Percentiles rank a stretch among this genome's conserved stretches.
Evolutionary conservation across 441 rosid genomes (phyloP).

Genomic region (Populus tomentosa): DNA sequence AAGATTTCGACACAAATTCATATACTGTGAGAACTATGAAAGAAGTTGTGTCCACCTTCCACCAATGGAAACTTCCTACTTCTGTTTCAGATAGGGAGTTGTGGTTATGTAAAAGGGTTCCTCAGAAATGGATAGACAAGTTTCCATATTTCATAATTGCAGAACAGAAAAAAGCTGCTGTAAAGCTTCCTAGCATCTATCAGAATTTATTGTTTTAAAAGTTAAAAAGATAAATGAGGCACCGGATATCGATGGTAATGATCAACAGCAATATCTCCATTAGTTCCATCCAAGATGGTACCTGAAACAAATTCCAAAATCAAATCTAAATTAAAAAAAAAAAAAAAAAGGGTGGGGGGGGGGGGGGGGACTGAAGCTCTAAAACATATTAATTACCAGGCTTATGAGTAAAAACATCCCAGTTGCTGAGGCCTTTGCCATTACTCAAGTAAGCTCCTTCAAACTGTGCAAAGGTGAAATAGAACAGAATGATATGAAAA

Average conservation of each 20-base stretch:
- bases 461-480: conserved; percentile 28
- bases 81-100: not conserved
- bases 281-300: conserved; percentile 47
- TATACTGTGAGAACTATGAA: not conserved
- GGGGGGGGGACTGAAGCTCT: not conserved
- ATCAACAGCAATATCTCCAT: conserved; percentile 57
- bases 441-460: conserved; percentile 68
- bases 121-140: not conserved
- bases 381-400: conserved; percentile 35
- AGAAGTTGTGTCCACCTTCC: too few species aligned
- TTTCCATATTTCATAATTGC: not conserved
- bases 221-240: not conserved
- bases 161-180: not conserved
- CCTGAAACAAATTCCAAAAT: conserved; percentile 24
- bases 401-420: conserved; percentile 59
- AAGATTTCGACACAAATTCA: not conserved
- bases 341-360: not conserved
- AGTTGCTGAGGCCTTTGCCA: conserved; percentile 64
- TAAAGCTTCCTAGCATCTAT: not conserved
- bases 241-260: conserved; percentile 59
- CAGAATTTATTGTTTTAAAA: too few species aligned
- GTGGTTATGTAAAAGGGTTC: not conserved
- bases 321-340: conserved; percentile 6
- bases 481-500: not conserved
- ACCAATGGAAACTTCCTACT: not conserved